These are phyloP conservation scores for Botryosphaeria dothidea DNA, from an alignment of 2,329 filamentous ascomycete genomes.

Conservation along the genomic window DNA sequence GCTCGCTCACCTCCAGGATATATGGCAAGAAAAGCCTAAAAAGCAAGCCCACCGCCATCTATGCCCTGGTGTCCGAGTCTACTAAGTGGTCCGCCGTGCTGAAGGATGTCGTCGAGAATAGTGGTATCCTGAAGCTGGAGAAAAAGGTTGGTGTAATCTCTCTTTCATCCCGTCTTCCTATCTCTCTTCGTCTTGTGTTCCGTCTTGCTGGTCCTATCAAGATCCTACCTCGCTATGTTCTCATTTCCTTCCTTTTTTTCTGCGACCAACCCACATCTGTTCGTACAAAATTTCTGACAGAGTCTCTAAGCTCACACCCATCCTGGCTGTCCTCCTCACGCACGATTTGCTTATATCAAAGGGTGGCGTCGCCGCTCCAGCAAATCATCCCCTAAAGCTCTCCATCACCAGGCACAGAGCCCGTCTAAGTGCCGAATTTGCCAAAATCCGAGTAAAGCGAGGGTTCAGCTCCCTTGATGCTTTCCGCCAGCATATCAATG, in stretches of 20 bases:
- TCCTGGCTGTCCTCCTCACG: constrained; percentile 76
- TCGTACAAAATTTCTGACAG: not conserved
- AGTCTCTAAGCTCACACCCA: constrained; percentile 67
- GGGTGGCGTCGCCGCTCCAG: constrained; percentile 77
- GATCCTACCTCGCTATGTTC: not conserved
- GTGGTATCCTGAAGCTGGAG: constrained; percentile 75
- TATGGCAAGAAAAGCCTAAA: constrained; percentile 75
- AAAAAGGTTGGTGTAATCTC: constrained; percentile 65
- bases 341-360: constrained; percentile 86
- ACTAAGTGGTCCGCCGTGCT: constrained; percentile 88
- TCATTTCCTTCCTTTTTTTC: not conserved
- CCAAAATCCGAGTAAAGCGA: constrained; percentile 71
- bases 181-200: not conserved
- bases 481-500: constrained; percentile 61
- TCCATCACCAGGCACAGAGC: constrained; percentile 80
- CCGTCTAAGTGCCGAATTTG: constrained; percentile 78
- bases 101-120: constrained; percentile 84
- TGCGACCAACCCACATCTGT: too few species aligned
- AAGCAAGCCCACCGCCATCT: constrained; percentile 77
- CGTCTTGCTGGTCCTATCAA: too few species aligned
- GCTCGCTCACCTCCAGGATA: constrained; percentile 83
- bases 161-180: not conserved
- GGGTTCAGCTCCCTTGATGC: constrained; percentile 68
- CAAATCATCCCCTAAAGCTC: constrained; percentile 73
- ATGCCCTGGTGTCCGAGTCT: constrained; percentile 81